Evolutionary conservation across 2,329 filamentous ascomycete genomes (phyloP), one percentile per base, ranked within the genome.

Genomic region (Trichoderma sp.): DNA sequence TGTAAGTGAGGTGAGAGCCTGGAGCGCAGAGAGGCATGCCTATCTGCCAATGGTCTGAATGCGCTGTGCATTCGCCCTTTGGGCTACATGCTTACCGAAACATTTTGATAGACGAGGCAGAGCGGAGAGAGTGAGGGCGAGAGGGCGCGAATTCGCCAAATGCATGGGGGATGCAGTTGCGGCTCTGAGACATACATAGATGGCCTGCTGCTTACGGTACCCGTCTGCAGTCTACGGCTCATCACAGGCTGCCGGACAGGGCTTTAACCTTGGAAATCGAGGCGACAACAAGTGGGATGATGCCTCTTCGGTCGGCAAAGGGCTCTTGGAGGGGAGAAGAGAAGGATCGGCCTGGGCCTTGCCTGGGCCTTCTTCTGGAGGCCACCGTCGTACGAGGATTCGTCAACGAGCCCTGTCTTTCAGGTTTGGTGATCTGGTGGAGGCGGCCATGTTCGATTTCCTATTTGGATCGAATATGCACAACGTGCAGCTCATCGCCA

Each of bases 381-480:
- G 12, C 45, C 48, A 62, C 59, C 59, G 59, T 54, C 48, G 59
- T 47, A 47, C 59, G 57, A 60, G 21, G 47, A 43, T 52, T n/a
- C 26, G 58, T 61, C 24, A 21, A 43, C 17, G 48, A 26, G 21
- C 21, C n/a, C 47, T 24, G 59, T 55, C 41, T 44, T 39, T 62
- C 59, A 62, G 59, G 59, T 15, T 47, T 62, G 41, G 55, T 45
- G 50, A 55, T 39, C 21, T 28, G 39, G 58, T 34, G 58, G 58
- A 52, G 48, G 58, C 58, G 7, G 34, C 28, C 39, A 55, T 14
- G 50, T 34, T 62, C 17, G 59, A 47, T 62, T 62, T 62, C 59
- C 59, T 62, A 62, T 62, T 62, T 55, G 48, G 59, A 62, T 47
- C 30, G 50, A 62, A 62, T 45, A 62, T 62, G 59, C 59, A 62